Conservation (phyloP, 768 basidiomycete genomes). For the Tubosaeta sp. region DNA sequence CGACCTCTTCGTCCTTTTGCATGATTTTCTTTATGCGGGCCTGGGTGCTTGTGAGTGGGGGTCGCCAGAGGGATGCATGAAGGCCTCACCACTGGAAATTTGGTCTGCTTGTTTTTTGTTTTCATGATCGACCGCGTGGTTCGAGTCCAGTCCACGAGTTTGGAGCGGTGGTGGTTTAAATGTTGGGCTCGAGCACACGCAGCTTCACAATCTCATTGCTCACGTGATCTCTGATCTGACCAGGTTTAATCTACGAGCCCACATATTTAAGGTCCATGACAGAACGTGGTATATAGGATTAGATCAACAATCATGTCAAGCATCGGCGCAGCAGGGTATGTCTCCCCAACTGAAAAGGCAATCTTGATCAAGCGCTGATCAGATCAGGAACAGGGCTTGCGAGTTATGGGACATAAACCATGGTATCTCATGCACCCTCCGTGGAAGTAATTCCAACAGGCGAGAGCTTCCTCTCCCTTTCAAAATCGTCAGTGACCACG, state of each 20-base stretch:
- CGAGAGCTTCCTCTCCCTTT: constrained; percentile 23
- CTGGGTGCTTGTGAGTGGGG: constrained; percentile 37
- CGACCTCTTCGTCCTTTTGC: constrained; percentile 99
- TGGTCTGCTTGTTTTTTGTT: constrained; percentile 87
- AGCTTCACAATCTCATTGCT: constrained; percentile 19
- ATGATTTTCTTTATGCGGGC: constrained; percentile 99
- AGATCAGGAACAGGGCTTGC: not conserved
- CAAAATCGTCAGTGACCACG: not conserved
- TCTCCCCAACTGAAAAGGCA: not conserved
- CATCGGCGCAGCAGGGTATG: not conserved
- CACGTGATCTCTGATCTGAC: constrained; percentile 17
- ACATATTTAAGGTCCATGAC: not conserved
- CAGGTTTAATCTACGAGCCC: not conserved
- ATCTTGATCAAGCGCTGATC: not conserved
- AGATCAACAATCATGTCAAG: not conserved
- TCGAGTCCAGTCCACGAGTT: not conserved
- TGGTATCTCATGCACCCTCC: not conserved
- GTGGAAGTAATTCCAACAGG: constrained; percentile 11
- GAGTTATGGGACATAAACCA: not conserved
- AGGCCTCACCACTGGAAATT: constrained; percentile 78
- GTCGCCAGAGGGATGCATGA: constrained; percentile 1
- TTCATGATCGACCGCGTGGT: constrained; percentile 48
- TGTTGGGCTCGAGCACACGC: not conserved
- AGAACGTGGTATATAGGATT: not conserved
- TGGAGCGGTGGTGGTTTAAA: not conserved